Evolutionary conservation across 257 asterid species (phyloP), one percentile per base, ranked within the genome.

Genomic region (Ophiorrhiza pumila): DNA sequence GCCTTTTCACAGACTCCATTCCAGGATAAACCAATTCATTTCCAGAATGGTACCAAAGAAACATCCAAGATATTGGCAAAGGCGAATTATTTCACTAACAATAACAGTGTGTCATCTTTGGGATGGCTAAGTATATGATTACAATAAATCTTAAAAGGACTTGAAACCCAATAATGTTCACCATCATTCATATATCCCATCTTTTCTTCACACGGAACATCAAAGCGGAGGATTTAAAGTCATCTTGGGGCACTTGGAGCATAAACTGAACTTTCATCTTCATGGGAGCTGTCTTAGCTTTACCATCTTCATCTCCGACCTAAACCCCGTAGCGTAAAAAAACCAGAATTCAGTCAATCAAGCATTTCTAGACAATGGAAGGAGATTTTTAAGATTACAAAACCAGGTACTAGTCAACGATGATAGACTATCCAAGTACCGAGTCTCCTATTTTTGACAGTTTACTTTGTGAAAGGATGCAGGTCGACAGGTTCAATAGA

Each of bases 231-330:
- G 95, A 80, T 72, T 81, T 82, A 17, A 94, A 64, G 68, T 94
- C 90, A 65, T 87, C 97, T 83, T 88, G 99, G 37, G 97, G 99
- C 68, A 94, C 96, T 85, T 94, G 98, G 72, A 91, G 87, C 99
- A 94, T 90, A 65, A 91, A 83, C 81, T 94, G 99, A 76, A 90
- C 88, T 79, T 90, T 94, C 95, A 86, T 87, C 91, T 94, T 91
- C 95, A 88, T 72, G 3, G 98, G 98, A n/a, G 96, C 90, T 11
- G 89, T 74, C 85, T 87, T 91, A 0, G 97, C 91, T 81, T 79
- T 88, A 15, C 97, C 98, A 8, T 32, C 84, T 82, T 91, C 97
- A 64, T 91, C 90, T 71, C 96, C 97, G 29, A 87, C 97, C 97
- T 93, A 75, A 66, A n/a, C 9, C 29, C 46, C 22, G 72, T 25